Evolutionary conservation across 2,329 filamentous ascomycete species (phyloP), one percentile per base, ranked within the genome.

Genomic region (Penicillium sp.): DNA sequence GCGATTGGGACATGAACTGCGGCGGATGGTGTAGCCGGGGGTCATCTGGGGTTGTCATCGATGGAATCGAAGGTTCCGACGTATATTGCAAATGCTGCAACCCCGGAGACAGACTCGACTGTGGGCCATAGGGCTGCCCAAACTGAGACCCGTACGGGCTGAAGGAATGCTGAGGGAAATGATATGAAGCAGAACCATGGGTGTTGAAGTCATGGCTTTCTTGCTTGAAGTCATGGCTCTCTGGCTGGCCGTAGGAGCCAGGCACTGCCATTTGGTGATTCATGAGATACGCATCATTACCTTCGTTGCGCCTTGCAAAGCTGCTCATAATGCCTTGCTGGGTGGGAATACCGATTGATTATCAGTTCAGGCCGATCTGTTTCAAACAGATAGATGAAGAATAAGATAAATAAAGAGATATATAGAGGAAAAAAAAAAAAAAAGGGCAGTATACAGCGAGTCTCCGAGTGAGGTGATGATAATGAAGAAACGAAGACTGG

Each of bases 301-400:
- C 66, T 45, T 71, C 66, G 55, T 61, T 64, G 55, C 68, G 68
- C 57, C 66, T 67, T 51, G 64, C 62, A 61, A 69, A 71, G 40
- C 63, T 66, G 57, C 65, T 69, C 70, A 72, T 72, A 13, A 32
- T 56, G 53, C 35, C 34, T 34, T n/a, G n/a, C 10, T n/a, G 26
- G 19, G 19, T 12, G 26, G 26, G 19, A 26, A 45, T 24, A 9
- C 17, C 26, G 21, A 17, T 24, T 22, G 40, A 31, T 31, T n/a
- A 24, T 34, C 41, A 22, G 26, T 19, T 17, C 15, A 31, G 12
- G 19, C 32, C 21, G 28, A 5, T 19, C 29, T 26, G 17, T 8
- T 22, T 32, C 40, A 24, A 32, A 28, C 7, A 29, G 15, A 38
- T 4, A 42, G 7, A 43, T 12, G 9, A 13, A 31, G 35, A 22